phyloP scores from a whole-genome alignment of 495 filamentous ascomycete species.

The Neurospora cerealis region DNA sequence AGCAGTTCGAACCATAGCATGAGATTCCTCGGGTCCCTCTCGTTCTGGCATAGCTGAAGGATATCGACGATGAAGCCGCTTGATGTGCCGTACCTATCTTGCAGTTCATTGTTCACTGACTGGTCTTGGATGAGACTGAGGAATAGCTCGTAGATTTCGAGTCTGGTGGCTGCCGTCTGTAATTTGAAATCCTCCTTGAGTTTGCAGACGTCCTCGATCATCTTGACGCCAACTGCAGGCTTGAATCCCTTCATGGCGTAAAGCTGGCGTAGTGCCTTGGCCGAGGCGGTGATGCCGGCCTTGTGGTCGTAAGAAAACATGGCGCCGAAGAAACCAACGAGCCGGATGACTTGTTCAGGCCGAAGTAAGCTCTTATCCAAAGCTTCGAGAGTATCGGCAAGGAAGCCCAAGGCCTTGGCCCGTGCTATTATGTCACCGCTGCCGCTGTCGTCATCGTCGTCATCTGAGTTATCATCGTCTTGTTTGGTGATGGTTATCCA shows the following conservation, averaged over 20 bases:
- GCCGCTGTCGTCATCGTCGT: constrained; percentile 11
- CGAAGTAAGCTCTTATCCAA: constrained; percentile 28
- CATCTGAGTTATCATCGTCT: constrained; percentile 9
- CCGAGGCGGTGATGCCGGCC: constrained; percentile 37
- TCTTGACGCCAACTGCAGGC: constrained; percentile 28
- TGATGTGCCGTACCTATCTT: constrained; percentile 28
- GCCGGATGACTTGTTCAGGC: constrained; percentile 30
- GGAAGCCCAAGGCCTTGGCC: constrained; percentile 35
- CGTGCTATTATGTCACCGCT: constrained; percentile 34
- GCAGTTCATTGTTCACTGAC: constrained; percentile 27
- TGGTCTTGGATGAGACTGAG: constrained; percentile 25
- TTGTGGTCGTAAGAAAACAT: constrained; percentile 43
- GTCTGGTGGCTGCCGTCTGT: constrained; percentile 33
- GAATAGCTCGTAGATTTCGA: constrained; percentile 39
- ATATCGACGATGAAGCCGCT: constrained; percentile 30
- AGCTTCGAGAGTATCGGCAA: constrained; percentile 33
- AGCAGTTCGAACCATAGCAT: constrained; percentile 39
- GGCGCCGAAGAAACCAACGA: constrained; percentile 38
- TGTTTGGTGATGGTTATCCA: constrained; percentile 30
- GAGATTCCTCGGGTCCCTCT: constrained; percentile 41
- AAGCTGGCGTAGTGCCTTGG: constrained; percentile 35
- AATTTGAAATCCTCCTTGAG: constrained; percentile 39
- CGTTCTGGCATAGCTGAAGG: constrained; percentile 32
- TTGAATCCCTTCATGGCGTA: constrained; percentile 36
- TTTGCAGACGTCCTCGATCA: constrained; percentile 31